phyloP scores from a whole-genome alignment of 495 filamentous ascomycete genomes.

The Xylaria telfairii region DNA sequence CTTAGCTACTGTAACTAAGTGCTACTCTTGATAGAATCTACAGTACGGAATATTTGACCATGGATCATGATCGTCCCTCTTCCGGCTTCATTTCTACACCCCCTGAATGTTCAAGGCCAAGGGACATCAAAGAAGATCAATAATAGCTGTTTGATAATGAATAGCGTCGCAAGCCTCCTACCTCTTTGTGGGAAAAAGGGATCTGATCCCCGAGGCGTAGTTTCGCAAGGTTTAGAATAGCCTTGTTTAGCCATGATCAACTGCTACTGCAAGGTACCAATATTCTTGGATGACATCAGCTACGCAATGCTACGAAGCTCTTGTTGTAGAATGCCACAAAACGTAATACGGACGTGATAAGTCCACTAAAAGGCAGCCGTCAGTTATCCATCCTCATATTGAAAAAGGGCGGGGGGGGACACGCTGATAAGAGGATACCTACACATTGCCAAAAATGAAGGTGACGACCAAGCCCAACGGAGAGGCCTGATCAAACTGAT shows the following conservation, averaged over 20 bases:
- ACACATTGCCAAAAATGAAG: too few species aligned
- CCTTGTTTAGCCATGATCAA: background rate
- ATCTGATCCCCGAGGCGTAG: background rate
- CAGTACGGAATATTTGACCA: too few species aligned
- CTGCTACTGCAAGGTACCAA: background rate
- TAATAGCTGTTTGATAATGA: background rate
- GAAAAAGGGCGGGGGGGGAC: too few species aligned
- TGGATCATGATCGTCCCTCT: constrained; percentile 7
- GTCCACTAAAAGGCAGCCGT: too few species aligned
- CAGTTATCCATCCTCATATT: too few species aligned
- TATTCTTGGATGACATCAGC: constrained; percentile 12
- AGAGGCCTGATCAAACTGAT: background rate
- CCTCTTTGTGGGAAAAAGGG: background rate
- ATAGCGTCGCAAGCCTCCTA: background rate
- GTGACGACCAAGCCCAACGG: background rate
- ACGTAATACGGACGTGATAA: too few species aligned
- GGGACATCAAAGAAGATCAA: background rate
- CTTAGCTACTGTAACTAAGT: background rate
- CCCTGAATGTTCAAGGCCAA: constrained; percentile 1
- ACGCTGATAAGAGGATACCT: too few species aligned
- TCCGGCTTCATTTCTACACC: background rate
- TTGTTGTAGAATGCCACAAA: too few species aligned
- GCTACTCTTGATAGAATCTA: constrained; percentile 6
- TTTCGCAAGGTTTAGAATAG: background rate
- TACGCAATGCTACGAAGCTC: background rate